Evolutionary conservation across 148 eudicot genomes (phyloP), one percentile per base, ranked within the genome.

Genomic region (Dysphania ambrosioides): DNA sequence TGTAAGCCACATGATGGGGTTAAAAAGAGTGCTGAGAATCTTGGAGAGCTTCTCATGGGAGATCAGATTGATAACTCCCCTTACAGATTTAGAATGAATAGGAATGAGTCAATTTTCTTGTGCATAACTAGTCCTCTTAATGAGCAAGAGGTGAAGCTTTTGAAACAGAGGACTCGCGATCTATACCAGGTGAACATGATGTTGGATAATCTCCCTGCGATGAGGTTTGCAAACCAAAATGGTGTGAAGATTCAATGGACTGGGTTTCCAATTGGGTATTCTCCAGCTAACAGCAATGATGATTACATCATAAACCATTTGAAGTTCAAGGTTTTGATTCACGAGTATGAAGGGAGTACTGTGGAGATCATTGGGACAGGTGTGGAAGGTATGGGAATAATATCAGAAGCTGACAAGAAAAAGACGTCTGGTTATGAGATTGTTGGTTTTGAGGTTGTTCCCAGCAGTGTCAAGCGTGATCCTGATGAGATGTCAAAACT

Each of bases 1-100:
- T 90, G 96, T 80, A 67, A 74, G 49, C 96, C 96, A 31, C 44
- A 1, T 35, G 80, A 72, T 12, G 96, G 88, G 34, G 73, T 87
- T 34, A 90, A 87, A 77, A 84, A 87, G 72, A 88, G 96, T 78
- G 89, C 92, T 10, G 92, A 87, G 77, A 90, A 90, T 88, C 89
- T 90, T 15, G 96, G 96, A n/a, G 92, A 88, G 74, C 84, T 88
- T 59, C 90, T 90, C 40, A 87, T 90, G 92, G 96, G 96, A 30
- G 96, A 90, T 69, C 88, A 84, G 79, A 87, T 90, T 64, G 88
- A 85, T 72, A 90, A 84, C 70, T 88, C 92, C 6, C 90, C 96
- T 8, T 90, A 90, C 44, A 85, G 90, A 35, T 88, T 88, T 68
- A 81, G 78, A 11, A 88, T 90, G 96, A 85, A 91, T 66, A 60